Evolutionary conservation across 2,329 filamentous ascomycete species (phyloP).

Genomic region (Aspergillus versicolor): DNA sequence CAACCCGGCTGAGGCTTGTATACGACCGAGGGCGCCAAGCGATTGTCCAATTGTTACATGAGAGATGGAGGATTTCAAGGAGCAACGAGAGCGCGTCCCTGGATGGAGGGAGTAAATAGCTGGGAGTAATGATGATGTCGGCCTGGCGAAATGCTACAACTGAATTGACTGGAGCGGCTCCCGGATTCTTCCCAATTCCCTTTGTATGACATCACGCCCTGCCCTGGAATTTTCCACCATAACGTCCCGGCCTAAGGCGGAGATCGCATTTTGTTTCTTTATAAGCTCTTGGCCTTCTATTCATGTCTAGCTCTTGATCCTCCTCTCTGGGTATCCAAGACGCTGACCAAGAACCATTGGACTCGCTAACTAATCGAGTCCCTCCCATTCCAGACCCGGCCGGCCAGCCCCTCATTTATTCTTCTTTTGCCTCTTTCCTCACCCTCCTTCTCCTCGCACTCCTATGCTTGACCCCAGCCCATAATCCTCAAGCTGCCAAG

Average conservation of each 20-base stretch:
- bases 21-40: background rate
- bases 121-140: background rate
- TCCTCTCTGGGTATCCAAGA: background rate
- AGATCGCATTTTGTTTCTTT: background rate
- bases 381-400: background rate
- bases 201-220: background rate
- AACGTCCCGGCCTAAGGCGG: background rate
- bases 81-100: background rate
- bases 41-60: background rate
- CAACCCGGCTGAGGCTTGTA: background rate
- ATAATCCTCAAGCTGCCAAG: conserved; percentile 17
- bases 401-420: background rate
- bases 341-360: background rate
- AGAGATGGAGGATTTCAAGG: background rate
- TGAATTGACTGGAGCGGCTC: background rate
- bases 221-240: background rate
- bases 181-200: background rate
- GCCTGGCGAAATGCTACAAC: background rate
- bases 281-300: conserved; percentile 4
- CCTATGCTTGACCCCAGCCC: background rate
- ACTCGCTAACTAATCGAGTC: background rate
- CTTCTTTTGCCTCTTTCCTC: background rate
- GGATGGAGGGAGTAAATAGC: background rate
- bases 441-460: background rate
- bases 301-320: background rate